Evolutionary conservation across 495 filamentous ascomycete species (phyloP).

Genomic region (Aspergillus ostianus): DNA sequence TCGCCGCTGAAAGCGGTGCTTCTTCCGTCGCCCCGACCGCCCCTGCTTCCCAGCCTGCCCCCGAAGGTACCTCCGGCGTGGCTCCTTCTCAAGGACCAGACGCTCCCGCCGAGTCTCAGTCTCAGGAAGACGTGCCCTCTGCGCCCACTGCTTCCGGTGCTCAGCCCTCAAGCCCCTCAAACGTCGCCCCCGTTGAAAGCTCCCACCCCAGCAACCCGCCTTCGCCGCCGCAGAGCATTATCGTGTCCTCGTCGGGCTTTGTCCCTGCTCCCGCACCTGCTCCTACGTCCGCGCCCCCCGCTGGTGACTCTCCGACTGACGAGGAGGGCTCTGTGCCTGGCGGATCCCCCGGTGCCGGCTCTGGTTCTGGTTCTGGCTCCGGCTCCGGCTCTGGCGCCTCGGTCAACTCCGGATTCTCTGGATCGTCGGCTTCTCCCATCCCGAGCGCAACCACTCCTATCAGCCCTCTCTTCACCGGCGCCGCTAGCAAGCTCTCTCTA

Average conservation of each 20-base stretch:
- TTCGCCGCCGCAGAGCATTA: constrained; percentile 1
- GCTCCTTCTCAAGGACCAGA: not conserved
- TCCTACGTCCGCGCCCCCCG: constrained; percentile 1
- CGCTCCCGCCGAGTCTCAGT: not conserved
- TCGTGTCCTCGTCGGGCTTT: constrained; percentile 8
- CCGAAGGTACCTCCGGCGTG: constrained; percentile 7
- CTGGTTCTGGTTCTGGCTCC: not conserved
- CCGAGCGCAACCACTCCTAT: constrained; percentile 16
- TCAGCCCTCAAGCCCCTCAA: not conserved
- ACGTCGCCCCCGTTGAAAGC: not conserved
- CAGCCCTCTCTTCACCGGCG: constrained; percentile 31
- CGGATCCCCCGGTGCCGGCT: not conserved
- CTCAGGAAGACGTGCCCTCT: not conserved
- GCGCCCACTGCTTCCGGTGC: constrained; percentile 1
- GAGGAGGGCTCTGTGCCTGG: not conserved
- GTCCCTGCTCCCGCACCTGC: constrained; percentile 16
- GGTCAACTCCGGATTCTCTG: not conserved
- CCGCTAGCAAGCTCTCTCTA: constrained; percentile 25
- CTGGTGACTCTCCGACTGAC: constrained; percentile 1
- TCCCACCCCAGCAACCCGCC: not conserved
- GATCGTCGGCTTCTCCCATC: not conserved
- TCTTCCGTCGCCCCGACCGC: not conserved
- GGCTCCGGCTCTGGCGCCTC: not conserved
- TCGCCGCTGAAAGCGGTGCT: not conserved
- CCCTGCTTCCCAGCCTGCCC: not conserved